Evolutionary conservation across 2,329 filamentous ascomycete genomes (phyloP), one percentile per base, ranked within the genome.

Genomic region (Neobulgaria alba): DNA sequence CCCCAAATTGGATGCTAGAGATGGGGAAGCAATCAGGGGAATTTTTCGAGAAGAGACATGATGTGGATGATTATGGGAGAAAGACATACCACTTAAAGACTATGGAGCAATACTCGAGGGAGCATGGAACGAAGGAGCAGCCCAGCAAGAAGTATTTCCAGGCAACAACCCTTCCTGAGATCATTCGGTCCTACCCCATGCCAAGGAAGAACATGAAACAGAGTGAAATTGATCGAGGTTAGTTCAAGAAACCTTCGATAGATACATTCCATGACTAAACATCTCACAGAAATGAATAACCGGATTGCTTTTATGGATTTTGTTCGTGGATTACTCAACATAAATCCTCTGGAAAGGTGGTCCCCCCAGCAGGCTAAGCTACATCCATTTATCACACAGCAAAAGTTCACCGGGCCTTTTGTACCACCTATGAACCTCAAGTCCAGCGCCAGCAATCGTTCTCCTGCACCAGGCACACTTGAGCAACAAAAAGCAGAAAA

Each of bases 111-210:
- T 98, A 96, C 62, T 90, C 92, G 12, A 74, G 90, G 42, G 92
- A 98, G 61, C 92, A 95, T 60, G 85, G 85, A 44, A 92, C 88
- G 26, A 98, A 98, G 62, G 92, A 98, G 63, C 92, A 96, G 62
- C 92, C 92, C 16, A 98, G 92, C 76, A 98, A 98, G 71, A 96
- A 96, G 66, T 98, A 98, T 63, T 98, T 98, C 67, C 85, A 90
- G 55, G 88, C 89, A 26, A 95, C 79, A 30, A 94, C 88, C 1
- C 67, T 98, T 39, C 90, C 90, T 3, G 92, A 98, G 52, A 98
- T 98, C 50, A 96, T 98, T 67, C 87, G 93, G 61, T 88, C 85
- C 41, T 98, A 98, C 60, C 85, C 92, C 4, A 95, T 98, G 90
- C 92, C 92, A 35, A 76, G 92, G 57, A 98, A 98, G 68, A 95